Evolutionary conservation across 805 yeast genomes (phyloP).

Genomic region (Cyberlindnera misumaiensis): DNA sequence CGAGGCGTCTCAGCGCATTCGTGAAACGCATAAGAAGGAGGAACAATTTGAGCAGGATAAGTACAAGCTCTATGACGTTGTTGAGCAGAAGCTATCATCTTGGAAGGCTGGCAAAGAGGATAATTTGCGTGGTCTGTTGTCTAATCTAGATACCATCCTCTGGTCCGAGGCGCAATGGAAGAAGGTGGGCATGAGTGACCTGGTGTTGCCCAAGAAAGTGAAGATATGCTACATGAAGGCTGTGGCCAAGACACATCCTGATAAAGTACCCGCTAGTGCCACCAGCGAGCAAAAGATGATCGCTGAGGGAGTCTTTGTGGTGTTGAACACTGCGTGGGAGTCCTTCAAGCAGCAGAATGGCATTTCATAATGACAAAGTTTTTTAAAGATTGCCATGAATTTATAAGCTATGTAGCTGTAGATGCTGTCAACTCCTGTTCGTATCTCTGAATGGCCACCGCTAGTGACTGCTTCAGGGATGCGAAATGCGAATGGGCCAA

Average conservation of each 20-base stretch:
- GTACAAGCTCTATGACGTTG: conserved; percentile 55
- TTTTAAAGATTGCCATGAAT: no score
- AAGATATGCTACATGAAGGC: conserved; percentile 85
- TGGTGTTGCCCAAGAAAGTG: conserved; percentile 85
- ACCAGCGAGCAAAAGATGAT: conserved; percentile 69
- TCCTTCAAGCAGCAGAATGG: conserved; percentile 56
- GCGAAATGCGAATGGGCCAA: conserved; percentile 29
- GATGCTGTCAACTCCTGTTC: conserved; percentile 23
- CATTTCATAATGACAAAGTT: conserved; percentile 14
- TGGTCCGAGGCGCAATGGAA: conserved; percentile 67
- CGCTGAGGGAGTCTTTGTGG: conserved; percentile 81
- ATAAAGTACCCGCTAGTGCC: conserved; percentile 59
- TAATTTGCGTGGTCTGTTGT: conserved; percentile 70
- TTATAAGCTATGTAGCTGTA: neutral
- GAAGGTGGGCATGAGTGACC: conserved; percentile 58
- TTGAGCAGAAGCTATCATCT: conserved; percentile 41
- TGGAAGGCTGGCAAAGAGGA: conserved; percentile 80
- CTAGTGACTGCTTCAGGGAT: conserved; percentile 39
- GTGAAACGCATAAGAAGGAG: conserved; percentile 38
- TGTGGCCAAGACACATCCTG: conserved; percentile 84
- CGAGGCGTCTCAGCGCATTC: conserved; percentile 47
- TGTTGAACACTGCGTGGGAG: conserved; percentile 88
- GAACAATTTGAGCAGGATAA: conserved; percentile 50
- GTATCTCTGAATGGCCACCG: conserved; percentile 40
- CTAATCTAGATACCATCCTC: conserved; percentile 60